These are phyloP conservation scores for Zoysia matrella DNA, from an alignment of 202 grass and related monocot genomes.

Conservation along the genomic window DNA sequence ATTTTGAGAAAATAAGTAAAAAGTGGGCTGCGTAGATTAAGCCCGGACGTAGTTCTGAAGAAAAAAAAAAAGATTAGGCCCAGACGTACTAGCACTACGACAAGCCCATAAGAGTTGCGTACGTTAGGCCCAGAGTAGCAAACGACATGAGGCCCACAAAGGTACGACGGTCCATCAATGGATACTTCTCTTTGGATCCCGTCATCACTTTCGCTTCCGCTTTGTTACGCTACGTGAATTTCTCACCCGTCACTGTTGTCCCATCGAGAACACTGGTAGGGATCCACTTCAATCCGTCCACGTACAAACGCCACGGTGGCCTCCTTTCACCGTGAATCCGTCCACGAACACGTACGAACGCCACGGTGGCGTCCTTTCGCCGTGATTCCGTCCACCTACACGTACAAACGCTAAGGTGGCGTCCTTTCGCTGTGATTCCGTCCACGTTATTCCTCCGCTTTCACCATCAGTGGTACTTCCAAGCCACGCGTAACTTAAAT, in stretches of 20 bases:
- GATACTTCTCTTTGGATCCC: no score
- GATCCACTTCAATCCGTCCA: not conserved
- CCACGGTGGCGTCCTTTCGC: no score
- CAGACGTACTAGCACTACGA: not conserved
- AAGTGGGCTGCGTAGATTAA: no score
- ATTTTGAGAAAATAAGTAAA: no score
- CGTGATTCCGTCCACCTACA: no score
- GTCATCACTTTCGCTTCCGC: not conserved
- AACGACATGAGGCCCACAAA: not conserved
- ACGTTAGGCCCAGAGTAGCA: not conserved
- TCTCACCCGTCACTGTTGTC: not conserved
- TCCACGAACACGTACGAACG: no score
- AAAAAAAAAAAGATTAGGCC: not conserved
- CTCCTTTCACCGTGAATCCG: not conserved
- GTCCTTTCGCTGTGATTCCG: not conserved
- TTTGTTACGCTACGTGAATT: not conserved
- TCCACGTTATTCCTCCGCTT: not conserved
- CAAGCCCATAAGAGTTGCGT: not conserved
- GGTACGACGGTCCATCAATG: not conserved
- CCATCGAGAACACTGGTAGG: not conserved
- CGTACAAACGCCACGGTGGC: not conserved
- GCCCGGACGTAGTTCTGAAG: no score
- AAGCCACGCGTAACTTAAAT: not conserved
- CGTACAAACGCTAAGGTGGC: no score
- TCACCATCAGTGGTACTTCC: not conserved